Evolutionary conservation across 257 asterid species (phyloP).

Genomic region (Verbena officinalis): DNA sequence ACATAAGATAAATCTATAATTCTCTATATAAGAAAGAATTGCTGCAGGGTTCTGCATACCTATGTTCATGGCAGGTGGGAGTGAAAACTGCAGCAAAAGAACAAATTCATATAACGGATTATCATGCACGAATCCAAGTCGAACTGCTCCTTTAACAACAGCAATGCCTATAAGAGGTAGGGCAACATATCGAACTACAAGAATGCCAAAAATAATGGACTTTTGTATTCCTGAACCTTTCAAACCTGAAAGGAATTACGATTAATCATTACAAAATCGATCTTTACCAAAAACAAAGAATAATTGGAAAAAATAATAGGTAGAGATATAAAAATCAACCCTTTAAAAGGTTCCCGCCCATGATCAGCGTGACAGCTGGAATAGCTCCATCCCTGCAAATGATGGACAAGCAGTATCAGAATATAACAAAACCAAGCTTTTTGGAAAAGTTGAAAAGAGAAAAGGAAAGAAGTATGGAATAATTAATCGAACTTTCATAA

Average conservation of each 20-base stretch:
- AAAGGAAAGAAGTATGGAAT: not conserved
- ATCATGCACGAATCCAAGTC: slow-evolving; percentile 53
- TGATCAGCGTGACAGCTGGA: slow-evolving; percentile 73
- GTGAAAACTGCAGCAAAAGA: slow-evolving; percentile 76
- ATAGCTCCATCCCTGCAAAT: slow-evolving; percentile 91
- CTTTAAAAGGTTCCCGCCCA: slow-evolving; percentile 87
- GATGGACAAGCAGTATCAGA: slow-evolving; percentile 2
- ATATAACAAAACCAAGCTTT: too few species aligned
- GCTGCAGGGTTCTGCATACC: slow-evolving; percentile 38
- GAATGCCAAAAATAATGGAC: slow-evolving; percentile 57
- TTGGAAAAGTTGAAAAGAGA: too few species aligned
- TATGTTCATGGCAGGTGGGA: slow-evolving; percentile 95
- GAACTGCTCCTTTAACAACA: slow-evolving; percentile 63
- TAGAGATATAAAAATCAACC: slow-evolving; percentile 40
- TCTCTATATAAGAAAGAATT: not conserved
- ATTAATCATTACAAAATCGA: not conserved
- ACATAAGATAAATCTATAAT: not conserved
- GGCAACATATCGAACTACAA: slow-evolving; percentile 62
- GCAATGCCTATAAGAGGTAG: slow-evolving; percentile 70
- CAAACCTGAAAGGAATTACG: slow-evolving; percentile 49
- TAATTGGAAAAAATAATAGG: too few species aligned
- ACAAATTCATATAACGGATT: slow-evolving; percentile 74
- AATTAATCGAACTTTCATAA: too few species aligned
- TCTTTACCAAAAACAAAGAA: not conserved
- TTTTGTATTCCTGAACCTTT: slow-evolving; percentile 56